Evolutionary conservation across 257 asterid genomes (phyloP), one percentile per base, ranked within the genome.

Genomic region (Mentha longifolia): DNA sequence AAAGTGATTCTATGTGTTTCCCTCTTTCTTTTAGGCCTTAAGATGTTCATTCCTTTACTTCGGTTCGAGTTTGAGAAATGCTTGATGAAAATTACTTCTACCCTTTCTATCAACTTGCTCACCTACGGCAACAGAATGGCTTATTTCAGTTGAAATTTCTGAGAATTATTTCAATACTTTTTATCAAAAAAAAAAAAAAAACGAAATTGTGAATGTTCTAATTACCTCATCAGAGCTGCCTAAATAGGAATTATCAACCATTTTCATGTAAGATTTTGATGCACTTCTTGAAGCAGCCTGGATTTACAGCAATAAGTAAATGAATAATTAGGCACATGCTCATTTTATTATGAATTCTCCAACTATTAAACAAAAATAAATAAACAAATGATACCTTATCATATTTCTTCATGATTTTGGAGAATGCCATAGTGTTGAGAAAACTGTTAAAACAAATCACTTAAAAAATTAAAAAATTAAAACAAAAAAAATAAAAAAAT

Each of bases 331-430:
- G 39, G 39, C 39, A 35, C 39, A 35, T 35, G 8, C 8, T 35
- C 6, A 35, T 35, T 3, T 35, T 35, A 5, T 5, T 5, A 5
- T 35, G 39, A 35, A 0, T 35, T 35, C 39, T 35, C 39, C 6
- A 35, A 35, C 8, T 35, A 35, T 35, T 35, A 7, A 35, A 35
- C 6, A 33, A 33, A 33, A 3, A n/a, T 0, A 35, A 5, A 7
- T 5, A 35, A 3, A n/a, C n/a, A 47, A 17, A 47, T 47, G 19
- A 41, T 65, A 86, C 92, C 92, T 87, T 82, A 43, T 87, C 89
- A 57, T 87, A 84, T 70, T 84, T 87, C 85, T 84, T 80, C 86
- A 87, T 79, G 85, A 87, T 84, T 62, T 77, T 79, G 9, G 92
- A 84, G 60, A 83, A 81, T 0, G 89, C 87, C 83, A 83, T 73